phyloP scores from a whole-genome alignment of 768 basidiomycete species.

The Phanerodontia chrysosporium region DNA sequence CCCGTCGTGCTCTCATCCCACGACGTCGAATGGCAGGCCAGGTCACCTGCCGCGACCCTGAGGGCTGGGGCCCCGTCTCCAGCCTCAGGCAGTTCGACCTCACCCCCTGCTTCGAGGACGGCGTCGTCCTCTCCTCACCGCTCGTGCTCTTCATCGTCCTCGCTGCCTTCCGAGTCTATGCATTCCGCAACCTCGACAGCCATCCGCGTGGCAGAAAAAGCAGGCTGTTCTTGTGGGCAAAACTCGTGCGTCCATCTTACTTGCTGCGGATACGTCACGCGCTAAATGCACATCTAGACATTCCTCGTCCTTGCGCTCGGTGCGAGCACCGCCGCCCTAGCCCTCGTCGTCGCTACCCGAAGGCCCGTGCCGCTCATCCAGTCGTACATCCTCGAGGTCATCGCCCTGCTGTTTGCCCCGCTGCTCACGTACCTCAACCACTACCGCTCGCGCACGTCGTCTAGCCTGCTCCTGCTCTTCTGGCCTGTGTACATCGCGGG shows the following conservation, averaged over 20 bases:
- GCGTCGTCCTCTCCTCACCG: conserved; percentile 52
- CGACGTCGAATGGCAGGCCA: conserved; percentile 11
- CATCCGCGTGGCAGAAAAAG: conserved; percentile 44
- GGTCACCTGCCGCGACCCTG: conserved; percentile 43
- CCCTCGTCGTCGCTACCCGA: conserved; percentile 32
- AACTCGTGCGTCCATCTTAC: conserved; percentile 52
- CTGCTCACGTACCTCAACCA: conserved; percentile 66
- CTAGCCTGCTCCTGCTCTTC: conserved; percentile 71
- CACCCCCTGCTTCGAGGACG: conserved; percentile 81
- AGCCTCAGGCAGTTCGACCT: conserved; percentile 62
- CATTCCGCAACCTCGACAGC: conserved; percentile 23
- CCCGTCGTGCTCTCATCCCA: conserved; percentile 20
- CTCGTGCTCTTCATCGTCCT: conserved; percentile 43
- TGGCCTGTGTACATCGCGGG: conserved; percentile 66
- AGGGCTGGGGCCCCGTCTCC: conserved; percentile 68
- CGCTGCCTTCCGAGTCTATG: conserved; percentile 35
- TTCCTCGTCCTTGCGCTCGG: conserved; percentile 44
- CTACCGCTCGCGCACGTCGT: conserved; percentile 63
- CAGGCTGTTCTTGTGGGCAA: conserved; percentile 47
- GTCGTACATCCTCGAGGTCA: conserved; percentile 54
- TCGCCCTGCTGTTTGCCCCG: conserved; percentile 45
- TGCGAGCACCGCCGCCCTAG: conserved; percentile 41
- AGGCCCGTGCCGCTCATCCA: conserved; percentile 41
- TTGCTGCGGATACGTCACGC: conserved; percentile 4
- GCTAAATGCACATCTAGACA: conserved; percentile 30